These are phyloP conservation scores for Macrophomina phaseolina DNA, from an alignment of 2,329 filamentous ascomycete species.

Conservation along the genomic window DNA sequence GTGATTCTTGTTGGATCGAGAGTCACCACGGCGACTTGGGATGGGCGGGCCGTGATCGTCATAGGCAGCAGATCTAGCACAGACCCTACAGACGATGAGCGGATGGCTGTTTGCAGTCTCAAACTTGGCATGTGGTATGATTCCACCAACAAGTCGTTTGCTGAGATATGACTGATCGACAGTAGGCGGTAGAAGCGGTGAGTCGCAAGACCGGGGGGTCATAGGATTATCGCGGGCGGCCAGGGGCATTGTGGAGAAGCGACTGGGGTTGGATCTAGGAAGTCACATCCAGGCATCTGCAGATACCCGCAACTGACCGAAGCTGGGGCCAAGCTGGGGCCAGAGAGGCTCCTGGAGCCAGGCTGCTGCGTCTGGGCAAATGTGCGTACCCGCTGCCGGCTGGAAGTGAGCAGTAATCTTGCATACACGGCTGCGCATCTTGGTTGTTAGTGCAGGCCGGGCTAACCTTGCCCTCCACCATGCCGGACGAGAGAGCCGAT, in stretches of 20 bases:
- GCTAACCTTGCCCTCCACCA: conserved; percentile 3
- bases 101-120: neutral
- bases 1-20: neutral
- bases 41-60: neutral
- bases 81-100: neutral
- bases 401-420: conserved; percentile 15
- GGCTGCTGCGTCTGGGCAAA: conserved; percentile 3
- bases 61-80: neutral
- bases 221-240: neutral
- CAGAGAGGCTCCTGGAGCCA: neutral
- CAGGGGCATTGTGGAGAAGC: neutral
- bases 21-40: neutral
- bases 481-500: conserved; percentile 16
- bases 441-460: neutral
- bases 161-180: conserved; percentile 8
- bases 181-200: conserved; percentile 1
- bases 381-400: conserved; percentile 17
- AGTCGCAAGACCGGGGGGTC: conserved; percentile 8
- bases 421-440: conserved; percentile 1
- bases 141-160: neutral
- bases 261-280: neutral
- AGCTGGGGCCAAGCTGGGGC: neutral
- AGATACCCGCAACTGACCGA: conserved; percentile 5
- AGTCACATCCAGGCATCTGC: conserved; percentile 2
- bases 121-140: neutral